Percentiles rank a stretch among this genome's conserved stretches.
These are phyloP conservation scores for Penicillium paxilli DNA, from an alignment of 495 filamentous ascomycete genomes.

Conservation along the genomic window DNA sequence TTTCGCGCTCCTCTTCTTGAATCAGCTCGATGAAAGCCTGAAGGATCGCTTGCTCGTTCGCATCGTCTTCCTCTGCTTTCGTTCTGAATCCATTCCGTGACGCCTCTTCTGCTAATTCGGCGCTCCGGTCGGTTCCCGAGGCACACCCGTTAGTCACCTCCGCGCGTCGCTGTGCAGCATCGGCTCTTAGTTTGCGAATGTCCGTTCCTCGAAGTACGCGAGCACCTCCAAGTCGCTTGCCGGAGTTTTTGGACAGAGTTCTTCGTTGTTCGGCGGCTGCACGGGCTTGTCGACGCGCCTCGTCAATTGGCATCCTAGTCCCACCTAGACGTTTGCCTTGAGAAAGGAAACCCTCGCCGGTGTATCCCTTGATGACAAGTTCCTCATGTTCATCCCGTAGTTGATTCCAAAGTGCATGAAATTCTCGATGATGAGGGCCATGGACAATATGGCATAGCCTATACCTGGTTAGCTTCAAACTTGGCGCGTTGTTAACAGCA, in stretches of 20 bases:
- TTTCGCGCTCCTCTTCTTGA: slow-evolving; percentile 77
- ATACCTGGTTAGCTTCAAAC: slow-evolving; percentile 12
- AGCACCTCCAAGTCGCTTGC: slow-evolving; percentile 72
- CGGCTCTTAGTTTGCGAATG: slow-evolving; percentile 72
- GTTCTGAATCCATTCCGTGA: slow-evolving; percentile 75
- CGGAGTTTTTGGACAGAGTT: slow-evolving; percentile 59
- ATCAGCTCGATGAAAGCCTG: slow-evolving; percentile 86
- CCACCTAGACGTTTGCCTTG: slow-evolving; percentile 75
- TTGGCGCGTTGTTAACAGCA: background rate
- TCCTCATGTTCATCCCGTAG: slow-evolving; percentile 81
- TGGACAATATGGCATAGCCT: slow-evolving; percentile 81
- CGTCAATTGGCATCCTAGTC: slow-evolving; percentile 62
- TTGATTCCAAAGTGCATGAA: slow-evolving; percentile 84
- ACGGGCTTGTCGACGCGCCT: slow-evolving; percentile 74
- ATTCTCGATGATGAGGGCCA: slow-evolving; percentile 79
- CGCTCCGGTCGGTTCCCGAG: slow-evolving; percentile 58
- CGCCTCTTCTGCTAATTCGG: slow-evolving; percentile 66
- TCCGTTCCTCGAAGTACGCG: slow-evolving; percentile 62
- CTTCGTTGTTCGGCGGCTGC: slow-evolving; percentile 73
- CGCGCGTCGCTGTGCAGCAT: slow-evolving; percentile 69
- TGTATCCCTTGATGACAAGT: slow-evolving; percentile 78
- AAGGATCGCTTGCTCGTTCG: slow-evolving; percentile 86
- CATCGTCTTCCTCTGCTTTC: slow-evolving; percentile 84
- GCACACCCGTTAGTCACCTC: slow-evolving; percentile 73
- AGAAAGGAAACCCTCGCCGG: slow-evolving; percentile 85